These are phyloP conservation scores for Boletus vinaceobasis DNA, from an alignment of 768 basidiomycete genomes.

Conservation along the genomic window DNA sequence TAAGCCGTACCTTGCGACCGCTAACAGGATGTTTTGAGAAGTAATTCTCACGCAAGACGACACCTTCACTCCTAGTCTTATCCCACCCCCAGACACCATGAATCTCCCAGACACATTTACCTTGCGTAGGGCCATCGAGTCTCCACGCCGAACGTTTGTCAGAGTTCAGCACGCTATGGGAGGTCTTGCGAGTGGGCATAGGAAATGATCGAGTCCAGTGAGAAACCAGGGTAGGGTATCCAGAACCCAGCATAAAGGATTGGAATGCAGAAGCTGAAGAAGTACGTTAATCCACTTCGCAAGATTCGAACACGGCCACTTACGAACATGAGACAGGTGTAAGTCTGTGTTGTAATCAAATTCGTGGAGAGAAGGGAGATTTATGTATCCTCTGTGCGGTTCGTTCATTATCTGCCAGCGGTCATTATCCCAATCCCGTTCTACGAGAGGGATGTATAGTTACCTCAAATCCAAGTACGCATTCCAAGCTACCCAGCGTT, in stretches of 20 bases:
- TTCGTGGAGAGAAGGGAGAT: constrained; percentile 71
- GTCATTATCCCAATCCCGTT: constrained; percentile 1
- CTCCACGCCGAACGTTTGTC: constrained; percentile 64
- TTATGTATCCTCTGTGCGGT: constrained; percentile 90
- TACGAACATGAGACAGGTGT: constrained; percentile 75
- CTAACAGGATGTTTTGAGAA: constrained; percentile 69
- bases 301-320: constrained; percentile 30
- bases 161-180: constrained; percentile 57
- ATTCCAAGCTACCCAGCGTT: constrained; percentile 68
- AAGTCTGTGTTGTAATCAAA: constrained; percentile 97
- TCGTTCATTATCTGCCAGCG: constrained; percentile 80
- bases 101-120: constrained; percentile 81
- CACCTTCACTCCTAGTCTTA: constrained; percentile 54
- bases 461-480: constrained; percentile 89
- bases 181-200: constrained; percentile 70
- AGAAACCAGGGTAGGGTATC: constrained; percentile 75
- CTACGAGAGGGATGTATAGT: constrained; percentile 3
- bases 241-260: constrained; percentile 90
- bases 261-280: constrained; percentile 72
- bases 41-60: constrained; percentile 81
- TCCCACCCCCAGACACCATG: constrained; percentile 96
- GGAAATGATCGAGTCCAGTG: constrained; percentile 87
- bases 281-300: not conserved
- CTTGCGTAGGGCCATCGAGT: constrained; percentile 65
- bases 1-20: constrained; percentile 50